These are phyloP conservation scores for Camellia lanceoleosa DNA, from an alignment of 148 eudicot genomes.

Conservation along the genomic window DNA sequence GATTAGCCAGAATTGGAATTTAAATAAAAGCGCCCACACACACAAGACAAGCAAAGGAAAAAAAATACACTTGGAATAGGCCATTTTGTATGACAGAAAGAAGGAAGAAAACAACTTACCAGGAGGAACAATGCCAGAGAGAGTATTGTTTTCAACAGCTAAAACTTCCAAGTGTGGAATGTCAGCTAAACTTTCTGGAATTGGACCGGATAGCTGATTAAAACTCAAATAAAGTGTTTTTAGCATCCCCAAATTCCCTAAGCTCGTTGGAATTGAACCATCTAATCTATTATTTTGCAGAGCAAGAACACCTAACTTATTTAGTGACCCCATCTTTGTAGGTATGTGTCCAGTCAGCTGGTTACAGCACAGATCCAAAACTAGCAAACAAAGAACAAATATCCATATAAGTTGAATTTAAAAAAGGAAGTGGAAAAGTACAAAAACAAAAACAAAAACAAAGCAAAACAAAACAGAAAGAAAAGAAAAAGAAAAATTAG, in stretches of 20 bases:
- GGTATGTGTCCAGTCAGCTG: conserved; percentile 73
- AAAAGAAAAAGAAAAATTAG: background rate
- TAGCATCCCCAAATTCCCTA: conserved; percentile 52
- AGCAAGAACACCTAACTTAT: conserved; percentile 52
- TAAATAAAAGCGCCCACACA: background rate
- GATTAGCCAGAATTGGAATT: background rate
- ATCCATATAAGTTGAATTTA: background rate
- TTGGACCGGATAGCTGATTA: conserved; percentile 72
- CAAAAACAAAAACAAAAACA: too few species aligned
- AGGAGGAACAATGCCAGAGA: conserved; percentile 65
- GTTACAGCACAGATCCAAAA: conserved; percentile 73
- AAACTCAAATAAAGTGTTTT: conserved; percentile 69
- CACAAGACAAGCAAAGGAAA: background rate
- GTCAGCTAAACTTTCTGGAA: conserved; percentile 51
- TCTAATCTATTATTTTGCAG: conserved; percentile 60
- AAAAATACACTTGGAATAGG: background rate
- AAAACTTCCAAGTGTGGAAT: conserved; percentile 42
- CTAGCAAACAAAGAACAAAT: conserved; percentile 35
- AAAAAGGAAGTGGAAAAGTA: background rate
- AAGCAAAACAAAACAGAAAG: background rate
- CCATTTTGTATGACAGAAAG: background rate
- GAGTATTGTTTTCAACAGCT: conserved; percentile 71
- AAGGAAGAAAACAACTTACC: conserved; percentile 36
- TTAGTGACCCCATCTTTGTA: conserved; percentile 50
- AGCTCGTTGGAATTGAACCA: conserved; percentile 60